Conservation (phyloP, 192 early-diverging fungal genomes). For the Dissophora globulifera region DNA sequence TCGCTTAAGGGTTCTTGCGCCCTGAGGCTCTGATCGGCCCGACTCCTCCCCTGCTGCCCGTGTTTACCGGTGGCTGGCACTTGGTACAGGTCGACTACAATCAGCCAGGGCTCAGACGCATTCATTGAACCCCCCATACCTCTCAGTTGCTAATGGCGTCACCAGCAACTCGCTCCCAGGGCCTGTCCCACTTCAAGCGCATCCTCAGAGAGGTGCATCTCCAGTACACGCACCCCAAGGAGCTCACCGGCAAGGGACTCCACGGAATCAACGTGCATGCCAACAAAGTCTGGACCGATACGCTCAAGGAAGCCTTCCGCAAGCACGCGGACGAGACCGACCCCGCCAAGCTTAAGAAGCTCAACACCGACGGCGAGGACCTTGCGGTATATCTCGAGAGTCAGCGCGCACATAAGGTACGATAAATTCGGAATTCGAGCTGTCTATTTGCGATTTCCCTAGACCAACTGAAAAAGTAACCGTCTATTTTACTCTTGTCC, state of each 20-base stretch:
- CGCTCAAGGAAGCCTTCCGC: constrained; percentile 43
- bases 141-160: constrained; percentile 9
- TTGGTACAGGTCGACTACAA: too few species aligned
- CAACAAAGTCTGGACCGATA: constrained; percentile 48
- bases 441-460: too few species aligned
- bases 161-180: constrained; percentile 28
- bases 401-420: constrained; percentile 42
- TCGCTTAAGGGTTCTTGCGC: too few species aligned
- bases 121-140: background rate
- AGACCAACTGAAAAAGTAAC: too few species aligned
- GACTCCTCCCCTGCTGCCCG: too few species aligned
- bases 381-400: constrained; percentile 42
- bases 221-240: constrained; percentile 47
- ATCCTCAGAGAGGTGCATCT: constrained; percentile 46
- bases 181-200: constrained; percentile 39
- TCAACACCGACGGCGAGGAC: constrained; percentile 36
- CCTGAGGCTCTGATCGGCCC: too few species aligned
- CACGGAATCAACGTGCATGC: constrained; percentile 41
- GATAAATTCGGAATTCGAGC: too few species aligned
- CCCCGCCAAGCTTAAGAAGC: constrained; percentile 29
- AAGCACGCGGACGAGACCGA: constrained; percentile 40
- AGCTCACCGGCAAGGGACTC: constrained; percentile 33
- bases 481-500: too few species aligned
- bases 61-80: too few species aligned
- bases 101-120: too few species aligned